These are phyloP conservation scores for Neofusicoccum umdonicola DNA, from an alignment of 2,329 filamentous ascomycete genomes.

Conservation along the genomic window DNA sequence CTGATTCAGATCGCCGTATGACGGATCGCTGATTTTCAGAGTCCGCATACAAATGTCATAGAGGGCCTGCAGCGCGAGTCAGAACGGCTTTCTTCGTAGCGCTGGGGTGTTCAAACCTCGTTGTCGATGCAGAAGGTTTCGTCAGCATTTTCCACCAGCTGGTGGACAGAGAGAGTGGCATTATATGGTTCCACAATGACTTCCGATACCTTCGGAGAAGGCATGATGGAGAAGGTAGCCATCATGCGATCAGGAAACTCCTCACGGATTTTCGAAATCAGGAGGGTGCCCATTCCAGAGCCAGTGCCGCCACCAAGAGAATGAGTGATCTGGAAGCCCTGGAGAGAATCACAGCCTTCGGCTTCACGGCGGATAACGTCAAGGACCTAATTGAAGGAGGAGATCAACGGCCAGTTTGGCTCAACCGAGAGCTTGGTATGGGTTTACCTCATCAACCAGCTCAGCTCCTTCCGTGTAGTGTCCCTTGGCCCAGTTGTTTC, in stretches of 20 bases:
- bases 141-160: constrained; percentile 99
- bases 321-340: constrained; percentile 99
- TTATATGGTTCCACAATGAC: constrained; percentile 99
- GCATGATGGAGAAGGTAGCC: constrained; percentile 98
- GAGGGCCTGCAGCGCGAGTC: constrained; percentile 61
- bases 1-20: constrained; percentile 99
- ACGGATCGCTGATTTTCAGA: constrained; percentile 96
- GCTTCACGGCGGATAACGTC: constrained; percentile 98
- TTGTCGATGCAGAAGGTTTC: constrained; percentile 99
- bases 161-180: constrained; percentile 96
- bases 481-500: constrained; percentile 99
- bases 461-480: constrained; percentile 99
- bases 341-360: constrained; percentile 98
- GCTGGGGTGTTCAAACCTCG: constrained; percentile 58
- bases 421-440: no score
- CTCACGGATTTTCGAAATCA: constrained; percentile 99
- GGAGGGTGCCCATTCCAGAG: constrained; percentile 99
- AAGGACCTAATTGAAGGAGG: constrained; percentile 63
- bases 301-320: constrained; percentile 99
- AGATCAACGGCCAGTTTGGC: no score
- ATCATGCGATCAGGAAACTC: constrained; percentile 99
- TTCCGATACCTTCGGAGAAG: constrained; percentile 98
- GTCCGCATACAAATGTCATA: constrained; percentile 99
- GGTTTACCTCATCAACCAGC: constrained; percentile 67
- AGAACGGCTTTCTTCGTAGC: constrained; percentile 19